Conservation (phyloP, 176 grass and related monocot species). For the Poa annua region DNA sequence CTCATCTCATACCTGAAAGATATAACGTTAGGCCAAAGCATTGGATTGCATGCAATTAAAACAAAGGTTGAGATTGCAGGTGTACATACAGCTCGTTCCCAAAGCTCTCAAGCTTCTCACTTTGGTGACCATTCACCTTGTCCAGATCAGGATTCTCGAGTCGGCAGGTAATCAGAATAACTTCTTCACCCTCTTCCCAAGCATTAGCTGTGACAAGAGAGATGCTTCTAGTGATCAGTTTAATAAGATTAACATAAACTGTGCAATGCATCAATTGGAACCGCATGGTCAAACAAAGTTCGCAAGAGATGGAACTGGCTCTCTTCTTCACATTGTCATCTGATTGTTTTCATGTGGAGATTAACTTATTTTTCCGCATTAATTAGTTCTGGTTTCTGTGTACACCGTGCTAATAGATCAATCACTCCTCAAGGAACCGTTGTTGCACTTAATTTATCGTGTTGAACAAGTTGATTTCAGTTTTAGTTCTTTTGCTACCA, state of each 20-base stretch:
- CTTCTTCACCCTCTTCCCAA: conserved; percentile 96
- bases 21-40: not conserved
- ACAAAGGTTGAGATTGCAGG: conserved; percentile 2
- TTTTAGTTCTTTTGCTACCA: conserved; percentile 10
- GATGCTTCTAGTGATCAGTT: conserved; percentile 26
- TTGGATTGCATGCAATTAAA: conserved; percentile 34
- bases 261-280: not conserved
- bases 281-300: not conserved
- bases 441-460: conserved; percentile 1
- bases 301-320: not conserved
- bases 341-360: not conserved
- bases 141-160: conserved; percentile 86
- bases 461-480: not conserved
- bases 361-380: not conserved
- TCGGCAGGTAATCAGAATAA: conserved; percentile 81
- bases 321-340: conserved; percentile 6
- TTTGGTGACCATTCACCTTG: conserved; percentile 60
- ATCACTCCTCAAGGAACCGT: not conserved
- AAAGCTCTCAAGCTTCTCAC: conserved; percentile 72
- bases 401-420: not conserved
- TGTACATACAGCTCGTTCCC: conserved; percentile 74
- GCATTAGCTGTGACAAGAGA: conserved; percentile 70
- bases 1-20: conserved; percentile 85
- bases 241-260: not conserved
- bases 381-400: not conserved